A percentile compares a stretch with the other conserved stretches of the same genome.
Evolutionary conservation across 2,329 filamentous ascomycete genomes (phyloP).

Genomic region (Neopestalotiopsis sp.): DNA sequence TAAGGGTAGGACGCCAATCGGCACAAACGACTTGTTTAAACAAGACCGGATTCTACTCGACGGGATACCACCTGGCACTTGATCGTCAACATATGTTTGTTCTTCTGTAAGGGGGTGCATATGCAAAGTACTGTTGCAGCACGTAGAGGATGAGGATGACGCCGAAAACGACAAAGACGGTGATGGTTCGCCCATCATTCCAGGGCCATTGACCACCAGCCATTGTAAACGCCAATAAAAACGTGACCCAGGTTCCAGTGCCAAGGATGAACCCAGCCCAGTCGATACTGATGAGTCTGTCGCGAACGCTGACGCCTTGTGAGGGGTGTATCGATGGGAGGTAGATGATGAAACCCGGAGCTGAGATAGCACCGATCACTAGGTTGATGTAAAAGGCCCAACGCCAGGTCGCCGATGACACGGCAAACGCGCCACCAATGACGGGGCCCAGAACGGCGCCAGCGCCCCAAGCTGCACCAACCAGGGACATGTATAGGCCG

Average conservation of each 20-base stretch:
- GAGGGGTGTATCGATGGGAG: slow-evolving; percentile 32
- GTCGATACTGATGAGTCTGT: slow-evolving; percentile 44
- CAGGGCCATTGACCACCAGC: slow-evolving; percentile 55
- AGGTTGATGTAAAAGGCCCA: slow-evolving; percentile 50
- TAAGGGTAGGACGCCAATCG: background rate
- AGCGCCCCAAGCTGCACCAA: slow-evolving; percentile 4
- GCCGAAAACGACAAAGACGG: slow-evolving; percentile 49
- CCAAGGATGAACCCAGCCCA: slow-evolving; percentile 48
- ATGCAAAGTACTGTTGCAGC: slow-evolving; percentile 46
- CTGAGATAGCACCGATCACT: slow-evolving; percentile 44
- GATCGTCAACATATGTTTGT: background rate
- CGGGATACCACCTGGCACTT: background rate
- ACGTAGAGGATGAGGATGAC: slow-evolving; percentile 48
- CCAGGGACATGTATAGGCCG: background rate
- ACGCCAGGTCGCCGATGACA: slow-evolving; percentile 23
- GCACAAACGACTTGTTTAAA: background rate
- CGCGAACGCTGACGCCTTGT: slow-evolving; percentile 23
- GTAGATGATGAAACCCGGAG: slow-evolving; percentile 35
- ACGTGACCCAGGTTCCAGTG: slow-evolving; percentile 35
- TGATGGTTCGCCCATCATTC: slow-evolving; percentile 49
- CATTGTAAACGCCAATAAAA: slow-evolving; percentile 49
- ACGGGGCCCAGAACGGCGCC: slow-evolving; percentile 22
- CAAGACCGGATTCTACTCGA: background rate
- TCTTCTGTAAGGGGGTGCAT: background rate
- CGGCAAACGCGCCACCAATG: slow-evolving; percentile 22